Evolutionary conservation across 129 eudicot genomes (phyloP), one percentile per base, ranked within the genome.

Genomic region (Helianthus annuus): DNA sequence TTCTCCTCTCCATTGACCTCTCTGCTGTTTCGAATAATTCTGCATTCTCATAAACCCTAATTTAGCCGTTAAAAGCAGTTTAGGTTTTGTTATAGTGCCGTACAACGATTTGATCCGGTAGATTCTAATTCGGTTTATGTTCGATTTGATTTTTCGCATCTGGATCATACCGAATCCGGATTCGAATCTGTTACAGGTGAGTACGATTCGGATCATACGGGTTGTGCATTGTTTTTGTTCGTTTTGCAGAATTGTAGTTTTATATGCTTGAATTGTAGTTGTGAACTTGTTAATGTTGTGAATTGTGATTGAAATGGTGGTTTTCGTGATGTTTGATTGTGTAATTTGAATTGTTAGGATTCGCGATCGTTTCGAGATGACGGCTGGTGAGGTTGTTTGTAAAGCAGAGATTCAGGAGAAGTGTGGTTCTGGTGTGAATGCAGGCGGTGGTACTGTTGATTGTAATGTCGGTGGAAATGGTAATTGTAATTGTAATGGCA

Each of bases 101-200:
- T 45, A 15, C 10, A 72, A 46, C 49, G 58, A 69, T 72, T 73
- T 70, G 76, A 69, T 80, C 79, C 46, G 57, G 44, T 71, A 80
- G 77, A 80, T 64, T 76, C 78, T 38, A 72, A 72, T 79, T 72
- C 79, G 78, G 83, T 72, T 22, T 79, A 73, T 72, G 79, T 73
- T 24, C 79, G 66, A 79, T 67, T 75, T 68, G 78, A 9, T 72
- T 69, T 70, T 66, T 42, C 69, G 76, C 82, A 72, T 81, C 79
- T 66, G 72, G 79, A 71, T 72, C 85, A 54, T 16, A 40, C 84
- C 80, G 74, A 48, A 56, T 66, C 77, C 82, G 72, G 62, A 70
- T 66, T 72, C 82, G 76, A 70, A 70, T 60, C 52, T 68, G n/a
- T 73, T 68, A 17, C 51, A 49, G 24, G 85, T 81, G 60, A 66